Base-by-base conservation (phyloP, 495 filamentous ascomycete genomes). In the Cercophora newfieldiana region DNA sequence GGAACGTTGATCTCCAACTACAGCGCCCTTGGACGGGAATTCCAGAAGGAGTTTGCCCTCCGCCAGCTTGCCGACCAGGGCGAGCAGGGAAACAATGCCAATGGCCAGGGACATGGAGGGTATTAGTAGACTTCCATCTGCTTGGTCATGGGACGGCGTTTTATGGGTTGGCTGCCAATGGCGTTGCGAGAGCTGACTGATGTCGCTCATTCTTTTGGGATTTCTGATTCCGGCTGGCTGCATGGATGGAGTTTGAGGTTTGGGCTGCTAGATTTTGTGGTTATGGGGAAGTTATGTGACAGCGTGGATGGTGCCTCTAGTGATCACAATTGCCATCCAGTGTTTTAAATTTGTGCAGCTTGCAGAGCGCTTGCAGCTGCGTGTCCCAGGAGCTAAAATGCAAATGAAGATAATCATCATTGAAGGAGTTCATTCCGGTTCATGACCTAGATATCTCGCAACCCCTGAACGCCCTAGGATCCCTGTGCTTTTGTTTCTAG, bases 41-140 rank as follows among this genome's bases (percentile, higher is more conserved):
- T 28, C 24, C 54, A 57, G 55, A 96, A 96, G 75, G 96, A 99
- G 78, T 96, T 88, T 73, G 94, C 97, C 69, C 82, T 97, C 63
- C 89, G 94, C 69, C 96, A 94, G 82, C 96, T 94, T 83, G 90
- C 91, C 25, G 87, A 87, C 18, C 88, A 86, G 47, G 80, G 80
- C 22, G 81, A 79, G 49, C 79, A 82, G 64, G 73, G 68, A 33
- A 69, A 58, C 22, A 67, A 68, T 44, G 49, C 54, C 18, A 59
- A 37, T 2, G 68, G 49, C 25, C 51, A 59, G 1, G 68, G 61
- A 4, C 49, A 51, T 22, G 55, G 44, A 14, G 31, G 53, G 7
- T 30, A 14, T 44, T 64, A 33, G 8, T 59, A 30, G 24, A n/a
- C 44, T 5, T 51, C 3, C 10, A n/a, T 18, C n/a, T 12, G 28